phyloP scores from a whole-genome alignment of 768 basidiomycete species.

The Leccinum obscurum region DNA sequence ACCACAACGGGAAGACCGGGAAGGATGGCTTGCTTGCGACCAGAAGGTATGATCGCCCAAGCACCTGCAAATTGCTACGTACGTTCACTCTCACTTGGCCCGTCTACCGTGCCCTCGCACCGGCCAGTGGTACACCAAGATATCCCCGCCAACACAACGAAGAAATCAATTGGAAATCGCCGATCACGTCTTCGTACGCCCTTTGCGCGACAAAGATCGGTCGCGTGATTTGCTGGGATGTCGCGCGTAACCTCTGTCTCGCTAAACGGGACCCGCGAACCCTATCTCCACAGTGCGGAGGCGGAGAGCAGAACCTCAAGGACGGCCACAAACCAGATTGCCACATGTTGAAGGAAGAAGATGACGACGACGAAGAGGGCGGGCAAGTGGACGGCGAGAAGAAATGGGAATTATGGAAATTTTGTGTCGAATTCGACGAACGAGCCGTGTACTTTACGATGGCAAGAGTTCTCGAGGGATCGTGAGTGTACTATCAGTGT shows the following conservation, averaged over 20 bases:
- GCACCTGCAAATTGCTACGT: conserved; percentile 55
- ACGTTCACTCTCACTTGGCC: conserved; percentile 64
- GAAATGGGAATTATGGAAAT: conserved; percentile 76
- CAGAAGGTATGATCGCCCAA: too few species aligned
- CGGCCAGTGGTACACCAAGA: conserved; percentile 63
- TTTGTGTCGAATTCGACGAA: conserved; percentile 72
- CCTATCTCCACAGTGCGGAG: conserved; percentile 8
- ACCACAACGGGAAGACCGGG: too few species aligned
- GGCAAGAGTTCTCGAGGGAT: conserved; percentile 58
- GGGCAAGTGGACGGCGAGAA: conserved; percentile 27
- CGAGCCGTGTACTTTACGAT: conserved; percentile 73
- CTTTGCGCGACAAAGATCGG: conserved; percentile 76
- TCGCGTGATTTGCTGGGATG: conserved; percentile 77
- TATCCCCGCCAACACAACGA: conserved; percentile 62
- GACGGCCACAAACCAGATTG: conserved; percentile 9
- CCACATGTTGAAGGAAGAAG: conserved; percentile 10
- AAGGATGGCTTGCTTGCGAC: too few species aligned
- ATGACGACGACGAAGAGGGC: conserved; percentile 14
- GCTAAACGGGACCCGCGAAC: conserved; percentile 65
- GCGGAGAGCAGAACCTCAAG: conserved; percentile 9
- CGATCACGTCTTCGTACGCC: conserved; percentile 75
- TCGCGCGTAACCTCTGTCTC: conserved; percentile 56
- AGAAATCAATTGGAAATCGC: conserved; percentile 75
- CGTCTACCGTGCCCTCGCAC: conserved; percentile 64
- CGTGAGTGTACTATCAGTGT: conserved; percentile 37